These are phyloP conservation scores for Fusarium decemcellulare DNA, from an alignment of 2,329 filamentous ascomycete species.

Conservation along the genomic window DNA sequence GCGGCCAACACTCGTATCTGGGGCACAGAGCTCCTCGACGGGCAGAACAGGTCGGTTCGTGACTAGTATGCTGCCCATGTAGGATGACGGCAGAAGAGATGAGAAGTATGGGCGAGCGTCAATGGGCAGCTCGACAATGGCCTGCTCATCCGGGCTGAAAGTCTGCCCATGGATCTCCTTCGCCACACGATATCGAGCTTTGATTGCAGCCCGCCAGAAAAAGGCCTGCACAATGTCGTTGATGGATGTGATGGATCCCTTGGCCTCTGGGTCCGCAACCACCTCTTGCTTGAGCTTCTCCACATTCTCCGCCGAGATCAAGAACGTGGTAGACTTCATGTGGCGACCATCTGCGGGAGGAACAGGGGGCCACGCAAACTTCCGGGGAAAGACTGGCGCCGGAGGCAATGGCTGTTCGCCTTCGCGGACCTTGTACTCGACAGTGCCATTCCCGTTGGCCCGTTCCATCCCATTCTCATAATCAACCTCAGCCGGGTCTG, in stretches of 20 bases:
- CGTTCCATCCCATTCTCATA: neutral
- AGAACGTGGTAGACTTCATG: conserved; percentile 9
- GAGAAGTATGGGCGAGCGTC: conserved; percentile 51
- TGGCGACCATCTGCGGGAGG: conserved; percentile 37
- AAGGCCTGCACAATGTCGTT: conserved; percentile 58
- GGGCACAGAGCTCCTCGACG: conserved; percentile 46
- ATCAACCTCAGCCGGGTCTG: conserved; percentile 9
- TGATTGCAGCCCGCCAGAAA: conserved; percentile 55
- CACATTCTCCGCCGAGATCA: conserved; percentile 28
- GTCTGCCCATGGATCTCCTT: conserved; percentile 36
- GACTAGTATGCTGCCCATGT: conserved; percentile 49
- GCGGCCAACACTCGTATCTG: conserved; percentile 42
- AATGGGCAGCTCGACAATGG: conserved; percentile 53
- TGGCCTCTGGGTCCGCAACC: conserved; percentile 39
- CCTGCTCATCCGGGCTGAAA: conserved; percentile 40
- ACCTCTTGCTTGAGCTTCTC: conserved; percentile 48
- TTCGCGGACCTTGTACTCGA: neutral
- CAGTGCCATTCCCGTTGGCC: neutral
- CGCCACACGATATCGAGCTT: conserved; percentile 52
- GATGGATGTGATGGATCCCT: conserved; percentile 46
- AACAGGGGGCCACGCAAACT: conserved; percentile 48
- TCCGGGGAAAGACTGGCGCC: conserved; percentile 44
- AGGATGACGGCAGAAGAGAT: conserved; percentile 45
- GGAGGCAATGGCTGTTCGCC: conserved; percentile 27
- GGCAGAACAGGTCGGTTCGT: conserved; percentile 46